Base-by-base conservation (phyloP, 2,329 filamentous ascomycete genomes). In the Magnaporthiopsis poae region DNA sequence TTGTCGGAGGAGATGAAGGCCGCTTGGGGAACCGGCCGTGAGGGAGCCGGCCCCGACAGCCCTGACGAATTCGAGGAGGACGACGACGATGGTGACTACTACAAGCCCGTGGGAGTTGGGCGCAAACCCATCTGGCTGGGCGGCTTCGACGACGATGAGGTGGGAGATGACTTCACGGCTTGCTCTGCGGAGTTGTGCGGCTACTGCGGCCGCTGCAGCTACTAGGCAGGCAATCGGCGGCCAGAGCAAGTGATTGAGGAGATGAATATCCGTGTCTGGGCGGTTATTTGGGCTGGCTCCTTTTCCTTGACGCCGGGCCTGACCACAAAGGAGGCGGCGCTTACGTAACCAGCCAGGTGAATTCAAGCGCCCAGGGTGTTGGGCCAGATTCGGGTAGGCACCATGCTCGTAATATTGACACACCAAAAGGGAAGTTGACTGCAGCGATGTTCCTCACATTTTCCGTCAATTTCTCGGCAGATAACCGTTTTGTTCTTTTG, bases 1-100 rank as follows among this genome's bases (percentile, higher is more conserved):
- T 63, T 75, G 39, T 77, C 74, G 31, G 67, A 71, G 60, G 69
- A 67, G 25, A 70, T 71, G 36, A 72, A 70, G 64, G 67, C 65
- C 33, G 68, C 70, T 36, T 76, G 75, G 71, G 68, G 63, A 31
- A 68, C 59, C 12, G n/a, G 59, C 62, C 35, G 12, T 25, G 21
- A 35, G 21, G 15, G 33, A 63, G 64, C 33, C 46, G 60, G 29
- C 11, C 27, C 5, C 39, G 15, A 12, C 15, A 46, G 39, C 11
- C 5, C 39, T 46, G 39, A 46, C 39, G 39, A 39, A 13, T 39
- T 18, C 39, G 65, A 46, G 35, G 52, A 36, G 12, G 9, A 67
- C 7, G 66, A 63, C 5, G 61, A 27, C 33, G 66, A 66, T 27
- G 71, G 71, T 56, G 71, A 68, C 56, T 70, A 70, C 39, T 46